Evolutionary conservation across 108 stramenopile genomes (phyloP).

Genomic region (Aurantiochytrium sp.): DNA sequence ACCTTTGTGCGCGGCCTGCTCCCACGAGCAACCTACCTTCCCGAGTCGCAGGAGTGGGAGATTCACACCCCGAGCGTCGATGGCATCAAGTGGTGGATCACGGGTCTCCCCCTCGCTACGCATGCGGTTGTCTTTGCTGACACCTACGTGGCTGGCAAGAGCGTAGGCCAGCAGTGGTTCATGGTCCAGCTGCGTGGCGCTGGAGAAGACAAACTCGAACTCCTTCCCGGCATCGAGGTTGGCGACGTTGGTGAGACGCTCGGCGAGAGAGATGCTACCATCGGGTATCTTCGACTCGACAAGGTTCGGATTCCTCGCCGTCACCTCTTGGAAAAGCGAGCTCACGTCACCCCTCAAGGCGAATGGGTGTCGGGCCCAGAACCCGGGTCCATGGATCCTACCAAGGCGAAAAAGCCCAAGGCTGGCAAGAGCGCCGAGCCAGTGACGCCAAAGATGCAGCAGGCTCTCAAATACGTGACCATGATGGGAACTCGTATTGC

Average conservation of each 20-base stretch:
- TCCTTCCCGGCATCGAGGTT: background rate
- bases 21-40: background rate
- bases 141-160: background rate
- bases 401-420: background rate
- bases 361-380: background rate
- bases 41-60: background rate
- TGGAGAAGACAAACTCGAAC: background rate
- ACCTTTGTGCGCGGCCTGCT: background rate
- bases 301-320: background rate
- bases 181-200: background rate
- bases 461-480: conserved; percentile 7
- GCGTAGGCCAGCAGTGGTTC: background rate
- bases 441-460: background rate
- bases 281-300: background rate
- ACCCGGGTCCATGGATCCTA: background rate
- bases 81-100: conserved; percentile 9
- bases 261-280: background rate
- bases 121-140: background rate
- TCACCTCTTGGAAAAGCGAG: background rate
- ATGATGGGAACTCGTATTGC: background rate
- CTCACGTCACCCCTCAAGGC: background rate
- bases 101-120: background rate
- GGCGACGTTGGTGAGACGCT: background rate
- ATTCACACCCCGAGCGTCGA: background rate
- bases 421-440: background rate